Base-by-base conservation (phyloP, 352 stramenopile species). In the Phytophthora cactorum region DNA sequence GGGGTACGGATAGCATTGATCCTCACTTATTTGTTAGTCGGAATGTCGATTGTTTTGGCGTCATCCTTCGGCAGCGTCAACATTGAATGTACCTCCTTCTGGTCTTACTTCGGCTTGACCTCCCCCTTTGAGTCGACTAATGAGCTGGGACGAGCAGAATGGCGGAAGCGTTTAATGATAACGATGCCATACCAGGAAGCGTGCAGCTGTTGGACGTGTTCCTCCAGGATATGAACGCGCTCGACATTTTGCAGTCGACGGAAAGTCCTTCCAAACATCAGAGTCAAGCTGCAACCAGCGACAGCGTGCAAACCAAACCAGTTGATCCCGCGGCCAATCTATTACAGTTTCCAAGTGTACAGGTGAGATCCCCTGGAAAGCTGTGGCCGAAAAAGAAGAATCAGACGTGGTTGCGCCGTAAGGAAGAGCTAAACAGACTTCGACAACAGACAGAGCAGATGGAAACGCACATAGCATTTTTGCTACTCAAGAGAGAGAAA, bases 331-430 rank as follows among this genome's bases (percentile, higher is more conserved):
- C 4, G n/a, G 36, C 8, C 36, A 43, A 4, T 11, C 2, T 10
- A 17, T 11, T 5, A 43, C 11, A 43, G 8, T n/a, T 17, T 43
- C n/a, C 12, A 15, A 15, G 36, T n/a, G 12, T 5, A 5, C 36
- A 15, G 4, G 10, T 3, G 32, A 2, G 8, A 8, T 1, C 32
- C 11, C 0, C 32, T 38, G n/a, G 34, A 31, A 47, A 29, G 17
- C 6, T 28, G 22, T 29, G 34, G 25, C 17, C 44, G 17, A 58
- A 34, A 25, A 59, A 32, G 28, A 49, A 52, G 27, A 47, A 5
- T 11, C 56, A 46, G 15, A 59, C 63, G 54, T 70, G 47, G 63
- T 15, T 49, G 17, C 50, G 55, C 17, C 38, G 32, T 5, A 63
- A 63, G 34, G 28, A 53, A 7, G 56, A 63, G 25, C 45, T 63